Conservation (phyloP, 2,329 filamentous ascomycete genomes). For the Trichoderma cornu-damae region DNA sequence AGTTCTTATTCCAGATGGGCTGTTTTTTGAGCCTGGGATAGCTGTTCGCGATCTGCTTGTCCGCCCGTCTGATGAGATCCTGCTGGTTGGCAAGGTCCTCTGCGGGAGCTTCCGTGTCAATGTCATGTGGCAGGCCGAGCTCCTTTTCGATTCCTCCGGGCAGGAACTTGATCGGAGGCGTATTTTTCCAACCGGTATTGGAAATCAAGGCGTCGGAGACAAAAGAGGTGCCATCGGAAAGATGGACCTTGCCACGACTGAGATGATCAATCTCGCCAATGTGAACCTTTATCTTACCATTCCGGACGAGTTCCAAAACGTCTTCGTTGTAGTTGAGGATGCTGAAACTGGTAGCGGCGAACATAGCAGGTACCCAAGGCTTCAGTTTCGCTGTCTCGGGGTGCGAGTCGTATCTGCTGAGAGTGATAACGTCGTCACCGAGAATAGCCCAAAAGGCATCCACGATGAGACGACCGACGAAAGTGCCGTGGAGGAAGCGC, state of each 20-base stretch:
- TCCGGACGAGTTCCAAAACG: constrained; percentile 52
- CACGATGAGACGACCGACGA: constrained; percentile 51
- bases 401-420: constrained; percentile 51
- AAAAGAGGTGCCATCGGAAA: constrained; percentile 45
- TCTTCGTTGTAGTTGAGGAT: constrained; percentile 57
- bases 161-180: constrained; percentile 49
- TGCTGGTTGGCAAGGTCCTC: constrained; percentile 33
- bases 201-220: constrained; percentile 49
- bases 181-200: constrained; percentile 55
- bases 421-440: constrained; percentile 48
- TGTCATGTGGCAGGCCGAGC: constrained; percentile 45
- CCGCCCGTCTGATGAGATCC: constrained; percentile 40
- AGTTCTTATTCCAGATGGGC: constrained; percentile 44
- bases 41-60: constrained; percentile 47
- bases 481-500: constrained; percentile 52
- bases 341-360: constrained; percentile 49
- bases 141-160: constrained; percentile 41
- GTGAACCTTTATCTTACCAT: constrained; percentile 49
- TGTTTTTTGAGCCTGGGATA: constrained; percentile 52
- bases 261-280: constrained; percentile 48
- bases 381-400: constrained; percentile 50
- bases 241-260: constrained; percentile 41
- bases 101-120: constrained; percentile 19
- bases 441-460: constrained; percentile 55
- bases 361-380: constrained; percentile 48